Evolutionary conservation across 2,329 filamentous ascomycete species (phyloP), one percentile per base, ranked within the genome.

Genomic region (Capronia coronata): DNA sequence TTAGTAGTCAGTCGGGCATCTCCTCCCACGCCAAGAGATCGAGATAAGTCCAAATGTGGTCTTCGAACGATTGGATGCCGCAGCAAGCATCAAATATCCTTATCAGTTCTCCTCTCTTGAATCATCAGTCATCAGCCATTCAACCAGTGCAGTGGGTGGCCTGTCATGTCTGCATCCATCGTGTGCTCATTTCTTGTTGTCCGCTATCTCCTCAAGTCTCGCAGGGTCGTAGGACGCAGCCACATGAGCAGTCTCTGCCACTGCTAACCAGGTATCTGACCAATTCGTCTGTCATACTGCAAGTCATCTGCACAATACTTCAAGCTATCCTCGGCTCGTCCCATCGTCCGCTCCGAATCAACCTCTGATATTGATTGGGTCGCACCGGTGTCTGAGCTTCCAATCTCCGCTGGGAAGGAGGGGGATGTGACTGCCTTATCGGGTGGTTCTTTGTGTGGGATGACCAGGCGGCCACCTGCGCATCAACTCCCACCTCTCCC

Each of bases 231-330:
- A n/a, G n/a, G n/a, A n/a, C n/a, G n/a, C n/a, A n/a, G n/a, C 30
- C 23, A 25, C 13, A 25, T n/a, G 37, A 32, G 25, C 41, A 13
- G 23, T 42, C 40, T 43, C 25, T 25, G 16, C 9, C n/a, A n/a
- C 14, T 14, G 30, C 30, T 34, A 19, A 19, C 35, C 32, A 14
- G n/a, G 14, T 37, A 43, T 51, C 47, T 53, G 54, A 53, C 54
- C 54, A 47, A 54, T 49, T 56, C 41, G n/a, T n/a, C 35, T 49
- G 51, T 60, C 58, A 60, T 53, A 39, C 35, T 39, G 45, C 51
- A 48, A 22, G 53, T 58, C 58, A 60, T 51, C 50, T 57, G 55
- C 54, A 49, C 47, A n/a, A 54, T 23, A 43, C 54, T 52, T 11
- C 21, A 16, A 45, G 34, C 47, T 39, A 41, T 10, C 42, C 30